A percentile compares a stretch with the other conserved stretches of the same genome.
Evolutionary conservation across 768 basidiomycete genomes (phyloP).

Genomic region (Kwoniella bestiolae): DNA sequence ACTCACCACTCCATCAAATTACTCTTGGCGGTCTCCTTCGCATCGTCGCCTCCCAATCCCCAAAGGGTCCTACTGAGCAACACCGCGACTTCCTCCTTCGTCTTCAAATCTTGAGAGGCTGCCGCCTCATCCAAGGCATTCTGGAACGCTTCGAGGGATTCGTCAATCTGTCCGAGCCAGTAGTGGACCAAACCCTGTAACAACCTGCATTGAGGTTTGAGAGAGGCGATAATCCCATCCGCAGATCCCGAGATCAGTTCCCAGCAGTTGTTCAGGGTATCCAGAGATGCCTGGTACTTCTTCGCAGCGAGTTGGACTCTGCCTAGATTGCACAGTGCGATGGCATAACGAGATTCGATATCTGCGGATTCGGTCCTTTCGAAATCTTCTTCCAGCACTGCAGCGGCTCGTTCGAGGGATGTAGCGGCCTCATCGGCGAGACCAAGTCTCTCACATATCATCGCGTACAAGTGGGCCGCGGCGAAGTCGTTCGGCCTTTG

Average conservation of each 20-base stretch:
- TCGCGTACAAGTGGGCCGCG: slow-evolving; percentile 79
- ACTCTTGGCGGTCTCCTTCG: slow-evolving; percentile 73
- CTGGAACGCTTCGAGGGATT: slow-evolving; percentile 72
- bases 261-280: slow-evolving; percentile 72
- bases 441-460: slow-evolving; percentile 82
- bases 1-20: slow-evolving; percentile 80
- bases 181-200: slow-evolving; percentile 75
- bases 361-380: slow-evolving; percentile 80
- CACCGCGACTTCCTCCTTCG: slow-evolving; percentile 73
- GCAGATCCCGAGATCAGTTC: slow-evolving; percentile 65
- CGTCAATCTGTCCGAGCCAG: slow-evolving; percentile 66
- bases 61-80: slow-evolving; percentile 85
- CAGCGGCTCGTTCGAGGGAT: slow-evolving; percentile 68
- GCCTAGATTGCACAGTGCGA: slow-evolving; percentile 81
- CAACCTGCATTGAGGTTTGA: slow-evolving; percentile 59
- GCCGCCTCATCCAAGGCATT: slow-evolving; percentile 63
- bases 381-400: slow-evolving; percentile 80
- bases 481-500: slow-evolving; percentile 70
- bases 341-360: slow-evolving; percentile 76
- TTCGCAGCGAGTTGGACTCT: slow-evolving; percentile 70
- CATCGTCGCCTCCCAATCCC: slow-evolving; percentile 76
- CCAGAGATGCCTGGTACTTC: slow-evolving; percentile 67
- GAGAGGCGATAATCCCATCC: slow-evolving; percentile 54
- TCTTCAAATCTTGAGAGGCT: slow-evolving; percentile 34
- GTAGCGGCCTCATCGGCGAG: slow-evolving; percentile 67